Evolutionary conservation across 441 rosid species (phyloP).

Genomic region (Arabidopsis lyrata): DNA sequence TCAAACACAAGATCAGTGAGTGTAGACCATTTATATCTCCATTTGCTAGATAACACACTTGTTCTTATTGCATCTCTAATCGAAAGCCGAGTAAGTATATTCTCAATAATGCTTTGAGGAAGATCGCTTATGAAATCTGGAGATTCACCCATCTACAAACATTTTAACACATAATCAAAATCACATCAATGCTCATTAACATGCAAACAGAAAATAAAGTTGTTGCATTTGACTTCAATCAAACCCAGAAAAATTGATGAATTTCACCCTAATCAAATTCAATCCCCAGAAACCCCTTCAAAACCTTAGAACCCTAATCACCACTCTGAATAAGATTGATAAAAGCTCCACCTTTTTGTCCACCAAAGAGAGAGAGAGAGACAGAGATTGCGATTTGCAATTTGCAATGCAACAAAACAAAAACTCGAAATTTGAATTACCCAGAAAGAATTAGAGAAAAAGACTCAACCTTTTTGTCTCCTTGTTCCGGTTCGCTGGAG

Average conservation of each 20-base stretch:
- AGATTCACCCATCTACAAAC: conserved; percentile 56
- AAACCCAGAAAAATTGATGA: background rate
- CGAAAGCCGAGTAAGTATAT: conserved; percentile 68
- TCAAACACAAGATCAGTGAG: conserved; percentile 74
- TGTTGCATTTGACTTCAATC: conserved; percentile 2
- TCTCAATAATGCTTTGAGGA: conserved; percentile 76
- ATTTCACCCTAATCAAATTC: background rate
- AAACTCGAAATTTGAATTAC: background rate
- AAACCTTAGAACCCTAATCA: conserved; percentile 24
- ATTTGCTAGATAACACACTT: conserved; percentile 73
- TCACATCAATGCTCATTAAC: conserved; percentile 13
- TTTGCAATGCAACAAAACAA: conserved; percentile 26
- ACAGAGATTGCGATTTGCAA: background rate
- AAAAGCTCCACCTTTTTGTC: background rate
- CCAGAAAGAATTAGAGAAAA: conserved; percentile 17
- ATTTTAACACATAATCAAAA: background rate
- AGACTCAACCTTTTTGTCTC: conserved; percentile 24
- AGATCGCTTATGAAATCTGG: conserved; percentile 66
- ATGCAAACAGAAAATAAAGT: conserved; percentile 1
- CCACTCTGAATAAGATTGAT: background rate
- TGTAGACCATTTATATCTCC: conserved; percentile 85
- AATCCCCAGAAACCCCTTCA: conserved; percentile 9
- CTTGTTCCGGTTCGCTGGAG: conserved; percentile 8
- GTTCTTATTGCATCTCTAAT: conserved; percentile 81
- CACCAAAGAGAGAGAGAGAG: background rate